Base-by-base conservation (phyloP, 2,329 filamentous ascomycete species). In the Seiridium cupressi region DNA sequence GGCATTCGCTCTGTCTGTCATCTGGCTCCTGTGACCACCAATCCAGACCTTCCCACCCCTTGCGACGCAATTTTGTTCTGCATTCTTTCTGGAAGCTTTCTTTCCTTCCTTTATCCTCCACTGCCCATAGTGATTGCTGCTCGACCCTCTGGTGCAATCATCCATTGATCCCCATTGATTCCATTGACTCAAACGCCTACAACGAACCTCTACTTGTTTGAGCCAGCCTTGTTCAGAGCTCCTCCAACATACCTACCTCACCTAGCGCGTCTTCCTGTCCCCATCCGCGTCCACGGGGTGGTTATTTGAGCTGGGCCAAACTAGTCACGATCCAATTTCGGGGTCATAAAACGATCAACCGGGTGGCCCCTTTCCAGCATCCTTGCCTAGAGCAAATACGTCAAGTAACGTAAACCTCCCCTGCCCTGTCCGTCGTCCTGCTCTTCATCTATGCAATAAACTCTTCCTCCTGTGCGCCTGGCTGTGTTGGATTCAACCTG, bases 201-300 rank as follows among this genome's bases (percentile, higher is more conserved):
- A 8, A 26, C 38, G 7, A 42, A 42, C 13, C 38, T 42, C 38
- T 26, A 48, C 44, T 51, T 49, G 40, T 18, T 26, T 13, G 44
- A 26, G 35, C 13, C 55, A 58, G 46, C 55, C 46, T 51, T 58
- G 55, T 58, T 31, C 55, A 18, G n/a, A 55, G 53, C 34, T 55
- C 53, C 42, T 34, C 38, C 38, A 31, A 31, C 44, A 18, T 36
- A 13, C 11, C 13, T 34, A 40, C 11, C 44, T 34, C 51, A 42
- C 36, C 46, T 49, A 44, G 55, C 55, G 55, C 46, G 46, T n/a
- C 55, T 51, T 49, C 44, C 55, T 46, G 55, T 58, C 55, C 49
- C 38, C 32, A 26, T 55, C 38, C 42, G n/a, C 53, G 44, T 32
- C n/a, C 18, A 31, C 31, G n/a, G 8, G 8, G 13, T 55, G 35